These are phyloP conservation scores for Trichocomaceae sp. DNA, from an alignment of 2,329 filamentous ascomycete species.

Conservation along the genomic window DNA sequence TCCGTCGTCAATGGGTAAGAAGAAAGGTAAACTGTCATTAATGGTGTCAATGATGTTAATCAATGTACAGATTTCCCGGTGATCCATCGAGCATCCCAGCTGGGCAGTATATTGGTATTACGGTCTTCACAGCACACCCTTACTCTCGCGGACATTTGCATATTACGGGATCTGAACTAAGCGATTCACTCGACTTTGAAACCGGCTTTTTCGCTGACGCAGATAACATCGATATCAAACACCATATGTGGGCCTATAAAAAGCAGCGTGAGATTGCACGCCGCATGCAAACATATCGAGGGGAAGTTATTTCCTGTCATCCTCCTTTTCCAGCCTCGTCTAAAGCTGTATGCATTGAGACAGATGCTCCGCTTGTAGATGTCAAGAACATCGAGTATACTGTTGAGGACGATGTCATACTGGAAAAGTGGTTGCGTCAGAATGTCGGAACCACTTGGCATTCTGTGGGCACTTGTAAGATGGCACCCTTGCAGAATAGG, in stretches of 20 bases:
- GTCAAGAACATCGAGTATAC: slow-evolving; percentile 4
- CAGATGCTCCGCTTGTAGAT: not conserved
- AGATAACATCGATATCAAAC: slow-evolving; percentile 1
- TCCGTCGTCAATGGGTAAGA: slow-evolving; percentile 1
- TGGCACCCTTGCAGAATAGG: slow-evolving; percentile 8
- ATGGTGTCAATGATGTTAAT: not conserved
- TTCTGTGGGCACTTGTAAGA: slow-evolving; percentile 24
- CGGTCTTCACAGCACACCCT: slow-evolving; percentile 3
- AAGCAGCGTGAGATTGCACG: slow-evolving; percentile 6
- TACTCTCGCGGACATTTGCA: slow-evolving; percentile 7
- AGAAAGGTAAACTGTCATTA: not conserved
- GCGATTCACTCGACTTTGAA: slow-evolving; percentile 1
- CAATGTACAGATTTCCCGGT: not conserved
- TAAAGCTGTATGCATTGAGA: not conserved
- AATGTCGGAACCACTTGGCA: slow-evolving; percentile 16
- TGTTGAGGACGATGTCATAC: slow-evolving; percentile 16
- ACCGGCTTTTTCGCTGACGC: slow-evolving; percentile 1
- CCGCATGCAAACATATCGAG: slow-evolving; percentile 3
- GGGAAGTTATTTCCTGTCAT: not conserved
- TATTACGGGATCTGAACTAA: not conserved
- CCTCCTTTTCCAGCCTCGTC: slow-evolving; percentile 5
- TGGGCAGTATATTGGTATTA: not conserved
- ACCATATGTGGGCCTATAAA: slow-evolving; percentile 7
- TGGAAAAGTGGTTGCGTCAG: slow-evolving; percentile 16
- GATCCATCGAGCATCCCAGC: not conserved